These are phyloP conservation scores for Coemansia sp. DNA, from an alignment of 192 early-diverging fungal species.

Conservation along the genomic window DNA sequence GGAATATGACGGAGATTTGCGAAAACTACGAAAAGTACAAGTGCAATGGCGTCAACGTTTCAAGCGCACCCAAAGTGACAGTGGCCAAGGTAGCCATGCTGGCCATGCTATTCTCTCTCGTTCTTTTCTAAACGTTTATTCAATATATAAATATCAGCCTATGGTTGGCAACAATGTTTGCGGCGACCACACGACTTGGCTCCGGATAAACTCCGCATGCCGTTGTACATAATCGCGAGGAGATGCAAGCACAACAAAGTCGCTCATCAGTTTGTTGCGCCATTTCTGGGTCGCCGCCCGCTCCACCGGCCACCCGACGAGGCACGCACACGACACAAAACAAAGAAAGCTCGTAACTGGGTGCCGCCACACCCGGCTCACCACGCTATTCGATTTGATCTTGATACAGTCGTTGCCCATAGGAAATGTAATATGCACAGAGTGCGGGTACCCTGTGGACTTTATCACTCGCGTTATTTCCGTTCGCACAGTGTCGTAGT, in stretches of 20 bases:
- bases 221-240: slow-evolving; percentile 41
- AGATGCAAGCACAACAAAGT: slow-evolving; percentile 46
- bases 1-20: slow-evolving; percentile 30
- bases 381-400: slow-evolving; percentile 23
- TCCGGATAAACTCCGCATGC: slow-evolving; percentile 36
- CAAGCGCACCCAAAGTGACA: slow-evolving; percentile 14
- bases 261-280: slow-evolving; percentile 45
- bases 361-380: slow-evolving; percentile 35
- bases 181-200: slow-evolving; percentile 37
- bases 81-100: slow-evolving; percentile 39
- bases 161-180: not conserved
- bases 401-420: slow-evolving; percentile 40
- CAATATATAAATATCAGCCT: not conserved
- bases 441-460: slow-evolving; percentile 42
- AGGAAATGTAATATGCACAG: slow-evolving; percentile 30
- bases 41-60: slow-evolving; percentile 39
- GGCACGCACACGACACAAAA: slow-evolving; percentile 37
- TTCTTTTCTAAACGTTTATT: slow-evolving; percentile 11
- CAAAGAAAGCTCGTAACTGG: slow-evolving; percentile 42
- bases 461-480: slow-evolving; percentile 23
- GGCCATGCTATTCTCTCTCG: slow-evolving; percentile 23
- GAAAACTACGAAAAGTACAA: slow-evolving; percentile 43
- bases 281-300: slow-evolving; percentile 27
- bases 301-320: slow-evolving; percentile 48
- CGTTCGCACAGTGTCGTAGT: slow-evolving; percentile 39